These are phyloP conservation scores for Tilletia setariae DNA, from an alignment of 1,284 basidiomycete species.

Conservation along the genomic window DNA sequence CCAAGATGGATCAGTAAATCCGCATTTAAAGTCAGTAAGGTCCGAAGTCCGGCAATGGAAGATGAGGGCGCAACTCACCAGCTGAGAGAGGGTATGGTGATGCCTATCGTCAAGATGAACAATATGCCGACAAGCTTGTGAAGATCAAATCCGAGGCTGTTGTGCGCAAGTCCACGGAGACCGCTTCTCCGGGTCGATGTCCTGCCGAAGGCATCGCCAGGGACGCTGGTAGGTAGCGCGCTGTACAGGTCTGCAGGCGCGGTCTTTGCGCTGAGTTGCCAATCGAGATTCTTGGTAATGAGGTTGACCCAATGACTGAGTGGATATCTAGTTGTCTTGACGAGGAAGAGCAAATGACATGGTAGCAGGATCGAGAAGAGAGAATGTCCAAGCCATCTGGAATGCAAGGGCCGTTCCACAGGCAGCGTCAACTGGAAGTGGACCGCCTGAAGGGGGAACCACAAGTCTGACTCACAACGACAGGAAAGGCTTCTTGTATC, in stretches of 20 bases:
- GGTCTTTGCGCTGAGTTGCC: slow-evolving; percentile 39
- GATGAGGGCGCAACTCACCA: slow-evolving; percentile 26
- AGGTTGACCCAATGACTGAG: slow-evolving; percentile 37
- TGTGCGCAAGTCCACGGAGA: neutral
- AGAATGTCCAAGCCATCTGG: slow-evolving; percentile 47
- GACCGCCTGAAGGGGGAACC: neutral
- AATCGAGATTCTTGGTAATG: slow-evolving; percentile 41
- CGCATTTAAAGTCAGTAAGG: neutral
- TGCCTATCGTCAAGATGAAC: slow-evolving; percentile 39
- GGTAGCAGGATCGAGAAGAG: slow-evolving; percentile 46
- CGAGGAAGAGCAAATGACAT: slow-evolving; percentile 40
- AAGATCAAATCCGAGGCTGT: slow-evolving; percentile 17
- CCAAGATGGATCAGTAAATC: neutral
- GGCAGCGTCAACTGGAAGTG: no score
- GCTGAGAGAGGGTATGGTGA: slow-evolving; percentile 49
- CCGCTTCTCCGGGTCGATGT: neutral
- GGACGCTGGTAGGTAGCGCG: neutral
- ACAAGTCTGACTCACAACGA: slow-evolving; percentile 26
- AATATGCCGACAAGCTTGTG: slow-evolving; percentile 31
- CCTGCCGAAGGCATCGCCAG: neutral
- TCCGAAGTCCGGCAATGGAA: neutral
- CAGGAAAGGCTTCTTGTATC: slow-evolving; percentile 49
- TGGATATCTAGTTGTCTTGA: slow-evolving; percentile 26
- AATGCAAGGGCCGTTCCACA: neutral
- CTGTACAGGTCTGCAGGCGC: neutral